These are phyloP conservation scores for Colletotrichum liriopes DNA, from an alignment of 2,329 filamentous ascomycete genomes.

Conservation along the genomic window DNA sequence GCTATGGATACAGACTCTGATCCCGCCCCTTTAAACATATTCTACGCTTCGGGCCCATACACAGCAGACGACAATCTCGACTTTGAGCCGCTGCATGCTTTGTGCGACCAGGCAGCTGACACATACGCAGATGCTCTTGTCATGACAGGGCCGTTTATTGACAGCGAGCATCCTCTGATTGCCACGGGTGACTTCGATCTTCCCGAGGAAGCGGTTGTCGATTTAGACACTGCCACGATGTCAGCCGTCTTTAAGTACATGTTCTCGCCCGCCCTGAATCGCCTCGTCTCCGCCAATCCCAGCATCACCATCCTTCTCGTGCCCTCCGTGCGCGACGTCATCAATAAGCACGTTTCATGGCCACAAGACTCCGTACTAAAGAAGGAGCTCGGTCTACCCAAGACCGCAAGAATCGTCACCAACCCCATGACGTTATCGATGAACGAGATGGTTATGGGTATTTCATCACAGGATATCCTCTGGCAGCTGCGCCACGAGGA, in stretches of 20 bases:
- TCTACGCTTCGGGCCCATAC: slow-evolving; percentile 90
- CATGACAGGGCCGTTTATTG: slow-evolving; percentile 89
- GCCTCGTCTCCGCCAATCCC: slow-evolving; percentile 80
- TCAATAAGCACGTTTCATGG: slow-evolving; percentile 90
- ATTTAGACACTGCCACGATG: slow-evolving; percentile 86
- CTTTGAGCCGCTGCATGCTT: slow-evolving; percentile 86
- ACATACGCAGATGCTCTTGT: slow-evolving; percentile 84
- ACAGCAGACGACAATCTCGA: slow-evolving; percentile 93
- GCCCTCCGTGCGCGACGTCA: slow-evolving; percentile 86
- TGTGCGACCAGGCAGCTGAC: slow-evolving; percentile 84
- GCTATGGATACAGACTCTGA: slow-evolving; percentile 70
- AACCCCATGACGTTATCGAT: slow-evolving; percentile 92
- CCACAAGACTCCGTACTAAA: slow-evolving; percentile 76
- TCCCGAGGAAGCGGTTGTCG: slow-evolving; percentile 75
- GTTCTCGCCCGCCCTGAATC: slow-evolving; percentile 81
- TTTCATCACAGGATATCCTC: slow-evolving; percentile 88
- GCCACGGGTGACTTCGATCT: slow-evolving; percentile 85
- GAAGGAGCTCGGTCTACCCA: slow-evolving; percentile 84
- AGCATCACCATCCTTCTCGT: slow-evolving; percentile 84
- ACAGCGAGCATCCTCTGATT: slow-evolving; percentile 90
- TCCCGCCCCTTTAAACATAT: slow-evolving; percentile 79
- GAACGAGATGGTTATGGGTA: slow-evolving; percentile 87
- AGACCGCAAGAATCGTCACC: slow-evolving; percentile 82
- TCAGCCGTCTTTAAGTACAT: slow-evolving; percentile 86
- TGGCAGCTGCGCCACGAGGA: slow-evolving; percentile 87